Evolutionary conservation across 1,284 basidiomycete species (phyloP).

Genomic region (Ganoderma meredithae): DNA sequence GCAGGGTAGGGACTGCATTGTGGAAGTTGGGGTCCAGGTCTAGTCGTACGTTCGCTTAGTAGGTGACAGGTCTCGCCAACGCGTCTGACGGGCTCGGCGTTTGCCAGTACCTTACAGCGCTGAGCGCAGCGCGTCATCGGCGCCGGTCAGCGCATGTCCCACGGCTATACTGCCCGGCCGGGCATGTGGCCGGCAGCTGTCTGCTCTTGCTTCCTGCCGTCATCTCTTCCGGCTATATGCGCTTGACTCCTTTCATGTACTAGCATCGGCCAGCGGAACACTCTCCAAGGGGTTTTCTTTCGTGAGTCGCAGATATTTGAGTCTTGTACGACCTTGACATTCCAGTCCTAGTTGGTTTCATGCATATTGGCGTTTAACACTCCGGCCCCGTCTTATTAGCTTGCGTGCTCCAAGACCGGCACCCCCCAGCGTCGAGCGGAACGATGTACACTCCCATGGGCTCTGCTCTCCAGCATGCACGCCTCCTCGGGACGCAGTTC

Average conservation of each 20-base stretch:
- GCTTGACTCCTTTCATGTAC: not conserved
- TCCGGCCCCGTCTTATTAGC: not conserved
- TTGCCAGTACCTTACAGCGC: conserved; percentile 10
- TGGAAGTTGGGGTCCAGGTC: conserved; percentile 6
- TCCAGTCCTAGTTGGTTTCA: conserved; percentile 11
- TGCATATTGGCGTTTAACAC: not conserved
- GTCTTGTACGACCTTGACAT: conserved; percentile 12
- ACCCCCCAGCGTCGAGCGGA: conserved; percentile 9
- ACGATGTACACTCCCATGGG: conserved; percentile 26
- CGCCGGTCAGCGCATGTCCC: not conserved
- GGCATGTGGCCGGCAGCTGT: not conserved
- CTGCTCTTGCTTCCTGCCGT: conserved; percentile 12
- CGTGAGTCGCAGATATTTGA: conserved; percentile 4
- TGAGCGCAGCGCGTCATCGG: conserved; percentile 9
- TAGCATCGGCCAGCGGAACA: not conserved
- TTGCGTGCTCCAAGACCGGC: not conserved
- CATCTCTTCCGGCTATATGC: conserved; percentile 11
- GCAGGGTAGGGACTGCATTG: conserved; percentile 35
- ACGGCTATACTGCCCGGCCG: not conserved
- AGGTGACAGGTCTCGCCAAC: not conserved
- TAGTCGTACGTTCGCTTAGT: conserved; percentile 24
- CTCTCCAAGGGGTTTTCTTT: not conserved
- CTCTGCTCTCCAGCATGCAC: conserved; percentile 43
- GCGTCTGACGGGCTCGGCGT: conserved; percentile 12
- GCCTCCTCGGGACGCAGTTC: conserved; percentile 56